Evolutionary conservation across 495 filamentous ascomycete genomes (phyloP).

Genomic region (Annulohypoxylon stygium): DNA sequence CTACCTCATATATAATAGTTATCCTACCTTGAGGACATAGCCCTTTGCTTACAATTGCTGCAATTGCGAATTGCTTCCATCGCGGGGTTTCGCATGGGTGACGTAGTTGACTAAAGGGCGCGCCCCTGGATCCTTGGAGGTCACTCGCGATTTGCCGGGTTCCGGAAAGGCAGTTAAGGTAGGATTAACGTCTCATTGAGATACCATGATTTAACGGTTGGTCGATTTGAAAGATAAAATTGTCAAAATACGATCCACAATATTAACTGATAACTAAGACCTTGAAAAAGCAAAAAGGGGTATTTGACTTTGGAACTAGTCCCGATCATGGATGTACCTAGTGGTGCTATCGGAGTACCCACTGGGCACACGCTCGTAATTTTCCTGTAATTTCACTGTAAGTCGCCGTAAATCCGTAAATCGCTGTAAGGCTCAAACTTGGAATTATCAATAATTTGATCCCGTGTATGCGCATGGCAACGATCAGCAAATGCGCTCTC

Average conservation of each 20-base stretch:
- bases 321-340: too few relatives aligned
- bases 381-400: too few relatives aligned
- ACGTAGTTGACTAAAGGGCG: conserved; percentile 28
- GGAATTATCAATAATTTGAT: neutral
- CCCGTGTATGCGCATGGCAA: neutral
- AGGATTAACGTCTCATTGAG: too few relatives aligned
- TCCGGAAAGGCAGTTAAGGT: neutral
- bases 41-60: neutral
- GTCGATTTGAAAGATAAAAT: neutral
- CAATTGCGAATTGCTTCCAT: neutral
- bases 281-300: too few relatives aligned
- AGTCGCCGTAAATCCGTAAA: too few relatives aligned
- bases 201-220: neutral
- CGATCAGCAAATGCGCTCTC: neutral
- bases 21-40: neutral
- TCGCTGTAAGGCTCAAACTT: too few relatives aligned
- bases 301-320: too few relatives aligned
- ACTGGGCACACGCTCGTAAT: too few relatives aligned
- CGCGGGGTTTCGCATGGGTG: neutral
- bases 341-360: too few relatives aligned
- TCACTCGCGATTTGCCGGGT: neutral
- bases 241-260: neutral
- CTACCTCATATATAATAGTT: neutral
- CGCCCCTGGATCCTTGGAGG: conserved; percentile 14
- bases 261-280: neutral